Conservation (phyloP, 192 early-diverging fungal species). For the Helicostylum pulchrum region DNA sequence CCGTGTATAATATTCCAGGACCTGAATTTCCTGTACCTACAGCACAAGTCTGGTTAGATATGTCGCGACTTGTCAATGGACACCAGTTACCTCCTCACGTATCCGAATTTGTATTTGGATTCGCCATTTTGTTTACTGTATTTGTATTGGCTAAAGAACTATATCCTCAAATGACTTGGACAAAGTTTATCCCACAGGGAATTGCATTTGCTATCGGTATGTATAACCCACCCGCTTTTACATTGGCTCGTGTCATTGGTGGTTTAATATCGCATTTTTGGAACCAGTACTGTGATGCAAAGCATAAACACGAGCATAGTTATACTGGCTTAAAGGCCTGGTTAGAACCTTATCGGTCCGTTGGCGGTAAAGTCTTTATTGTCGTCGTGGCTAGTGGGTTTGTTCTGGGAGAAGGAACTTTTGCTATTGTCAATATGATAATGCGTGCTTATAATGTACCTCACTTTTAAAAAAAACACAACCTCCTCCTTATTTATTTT, state of each 20-base stretch:
- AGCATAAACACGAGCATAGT: background rate
- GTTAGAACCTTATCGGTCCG: slow-evolving; percentile 26
- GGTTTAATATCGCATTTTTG: slow-evolving; percentile 49
- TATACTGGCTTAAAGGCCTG: background rate
- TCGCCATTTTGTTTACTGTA: slow-evolving; percentile 51
- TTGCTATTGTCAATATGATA: slow-evolving; percentile 61
- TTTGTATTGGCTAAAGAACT: slow-evolving; percentile 28
- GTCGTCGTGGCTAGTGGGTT: slow-evolving; percentile 75
- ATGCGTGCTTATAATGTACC: slow-evolving; percentile 41
- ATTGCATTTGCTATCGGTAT: slow-evolving; percentile 81
- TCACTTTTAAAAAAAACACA: slow-evolving; percentile 33
- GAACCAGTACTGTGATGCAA: slow-evolving; percentile 40
- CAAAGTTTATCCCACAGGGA: slow-evolving; percentile 58
- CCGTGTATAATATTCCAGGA: slow-evolving; percentile 67
- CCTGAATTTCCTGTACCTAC: slow-evolving; percentile 69
- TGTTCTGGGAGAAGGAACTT: slow-evolving; percentile 71
- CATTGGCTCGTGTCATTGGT: slow-evolving; percentile 64
- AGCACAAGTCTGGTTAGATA: slow-evolving; percentile 75
- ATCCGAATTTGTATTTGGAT: slow-evolving; percentile 53
- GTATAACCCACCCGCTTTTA: slow-evolving; percentile 77
- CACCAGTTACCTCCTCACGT: slow-evolving; percentile 66
- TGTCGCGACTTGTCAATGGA: slow-evolving; percentile 74
- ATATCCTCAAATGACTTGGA: slow-evolving; percentile 34
- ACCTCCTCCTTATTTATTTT: background rate
- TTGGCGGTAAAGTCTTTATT: slow-evolving; percentile 55